Percentiles rank a stretch among this genome's conserved stretches.
Evolutionary conservation across 192 early-diverging fungal genomes (phyloP).

Genomic region (Spizellomyces punctatus): DNA sequence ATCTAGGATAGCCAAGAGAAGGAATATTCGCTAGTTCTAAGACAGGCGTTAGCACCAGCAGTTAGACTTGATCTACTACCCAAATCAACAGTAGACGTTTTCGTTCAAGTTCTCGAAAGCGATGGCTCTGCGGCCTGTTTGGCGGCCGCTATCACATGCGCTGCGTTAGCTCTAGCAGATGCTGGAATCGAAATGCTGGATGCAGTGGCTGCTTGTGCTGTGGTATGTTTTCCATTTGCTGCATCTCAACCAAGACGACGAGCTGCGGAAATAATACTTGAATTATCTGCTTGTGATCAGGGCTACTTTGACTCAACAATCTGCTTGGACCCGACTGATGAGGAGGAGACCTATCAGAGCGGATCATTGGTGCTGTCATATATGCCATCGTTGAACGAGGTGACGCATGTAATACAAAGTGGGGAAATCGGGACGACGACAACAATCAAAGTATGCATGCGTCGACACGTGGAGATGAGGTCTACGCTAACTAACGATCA

Average conservation of each 20-base stretch:
- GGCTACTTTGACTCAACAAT: slow-evolving; percentile 25
- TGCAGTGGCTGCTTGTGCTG: slow-evolving; percentile 72
- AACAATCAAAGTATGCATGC: slow-evolving; percentile 52
- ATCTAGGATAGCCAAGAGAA: slow-evolving; percentile 49
- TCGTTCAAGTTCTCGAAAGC: slow-evolving; percentile 69
- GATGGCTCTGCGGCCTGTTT: slow-evolving; percentile 66
- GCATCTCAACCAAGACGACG: too few relatives aligned
- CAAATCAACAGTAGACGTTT: slow-evolving; percentile 75
- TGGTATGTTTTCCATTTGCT: slow-evolving; percentile 42
- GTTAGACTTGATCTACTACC: slow-evolving; percentile 71
- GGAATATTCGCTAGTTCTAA: slow-evolving; percentile 62
- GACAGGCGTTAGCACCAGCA: slow-evolving; percentile 70
- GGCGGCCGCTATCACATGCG: slow-evolving; percentile 67
- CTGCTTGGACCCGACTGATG: slow-evolving; percentile 43
- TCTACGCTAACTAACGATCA: not conserved
- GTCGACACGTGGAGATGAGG: not conserved
- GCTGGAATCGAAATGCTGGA: slow-evolving; percentile 88
- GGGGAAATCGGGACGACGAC: slow-evolving; percentile 58
- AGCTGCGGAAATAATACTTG: not conserved
- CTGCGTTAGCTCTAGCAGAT: slow-evolving; percentile 67
- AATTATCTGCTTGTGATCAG: slow-evolving; percentile 17
- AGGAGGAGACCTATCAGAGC: slow-evolving; percentile 61
- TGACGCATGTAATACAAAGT: slow-evolving; percentile 76
- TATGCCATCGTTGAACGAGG: slow-evolving; percentile 80
- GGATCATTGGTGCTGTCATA: slow-evolving; percentile 71